phyloP scores from a whole-genome alignment of 1,284 basidiomycete genomes.

The Schizophyllum amplum region DNA sequence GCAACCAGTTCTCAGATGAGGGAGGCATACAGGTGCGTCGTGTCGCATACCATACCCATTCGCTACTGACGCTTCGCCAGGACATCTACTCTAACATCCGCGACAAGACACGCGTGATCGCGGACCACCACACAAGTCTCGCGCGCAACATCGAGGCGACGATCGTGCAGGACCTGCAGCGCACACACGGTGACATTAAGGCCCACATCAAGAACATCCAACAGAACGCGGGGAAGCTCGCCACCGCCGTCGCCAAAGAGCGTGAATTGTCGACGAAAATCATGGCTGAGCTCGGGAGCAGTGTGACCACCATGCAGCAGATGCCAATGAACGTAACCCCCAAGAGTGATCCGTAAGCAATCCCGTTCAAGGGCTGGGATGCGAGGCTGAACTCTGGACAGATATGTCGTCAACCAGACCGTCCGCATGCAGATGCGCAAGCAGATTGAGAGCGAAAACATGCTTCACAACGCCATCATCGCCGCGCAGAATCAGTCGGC shows the following conservation, averaged over 20 bases:
- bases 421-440: constrained; percentile 86
- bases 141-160: constrained; percentile 94
- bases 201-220: constrained; percentile 96
- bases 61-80: constrained; percentile 26
- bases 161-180: constrained; percentile 95
- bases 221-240: constrained; percentile 96
- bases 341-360: constrained; percentile 76
- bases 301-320: constrained; percentile 89
- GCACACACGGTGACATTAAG: constrained; percentile 92
- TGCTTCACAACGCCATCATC: constrained; percentile 95
- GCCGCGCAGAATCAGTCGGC: constrained; percentile 98
- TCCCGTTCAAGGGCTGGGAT: neutral
- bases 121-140: constrained; percentile 93
- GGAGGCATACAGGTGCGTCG: constrained; percentile 66
- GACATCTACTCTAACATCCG: constrained; percentile 91
- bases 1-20: constrained; percentile 92
- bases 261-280: constrained; percentile 83
- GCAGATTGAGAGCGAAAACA: constrained; percentile 94
- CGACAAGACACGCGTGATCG: constrained; percentile 89
- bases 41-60: neutral
- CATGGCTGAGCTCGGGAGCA: constrained; percentile 82
- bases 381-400: constrained; percentile 14
- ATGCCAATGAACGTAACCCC: constrained; percentile 83
- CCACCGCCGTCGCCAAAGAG: constrained; percentile 87
- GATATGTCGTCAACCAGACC: constrained; percentile 64